Percentiles rank a stretch among this genome's conserved stretches.
Conservation (phyloP, 352 stramenopile genomes). For the Pythium biforme region DNA sequence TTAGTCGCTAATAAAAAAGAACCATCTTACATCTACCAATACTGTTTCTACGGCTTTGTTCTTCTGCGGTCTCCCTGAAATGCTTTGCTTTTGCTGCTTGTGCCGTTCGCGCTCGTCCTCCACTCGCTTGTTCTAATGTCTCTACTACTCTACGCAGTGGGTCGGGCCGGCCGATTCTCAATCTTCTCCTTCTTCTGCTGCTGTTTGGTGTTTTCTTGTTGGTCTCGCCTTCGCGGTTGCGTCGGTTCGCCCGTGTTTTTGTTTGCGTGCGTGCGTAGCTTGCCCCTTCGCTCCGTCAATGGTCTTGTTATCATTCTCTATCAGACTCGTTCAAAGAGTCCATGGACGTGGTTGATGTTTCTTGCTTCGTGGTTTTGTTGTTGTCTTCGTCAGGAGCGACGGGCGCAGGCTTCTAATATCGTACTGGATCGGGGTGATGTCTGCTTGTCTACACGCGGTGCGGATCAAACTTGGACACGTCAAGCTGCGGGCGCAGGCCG, state of each 20-base stretch:
- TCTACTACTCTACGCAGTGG: constrained; percentile 27
- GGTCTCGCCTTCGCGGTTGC: constrained; percentile 1
- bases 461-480: constrained; percentile 81
- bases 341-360: constrained; percentile 10
- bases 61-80: constrained; percentile 5
- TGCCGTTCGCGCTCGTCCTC: too few relatives aligned
- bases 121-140: constrained; percentile 22
- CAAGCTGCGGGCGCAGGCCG: constrained; percentile 67
- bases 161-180: background rate
- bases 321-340: constrained; percentile 21
- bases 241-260: constrained; percentile 1
- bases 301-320: constrained; percentile 17
- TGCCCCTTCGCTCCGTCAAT: background rate
- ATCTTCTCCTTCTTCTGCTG: constrained; percentile 8
- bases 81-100: too few relatives aligned
- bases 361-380: background rate
- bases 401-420: constrained; percentile 6
- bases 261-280: background rate
- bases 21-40: constrained; percentile 18
- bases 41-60: constrained; percentile 9
- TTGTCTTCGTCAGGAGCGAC: constrained; percentile 9
- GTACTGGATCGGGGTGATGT: background rate
- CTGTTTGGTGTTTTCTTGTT: background rate
- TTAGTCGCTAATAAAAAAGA: constrained; percentile 16
- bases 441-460: constrained; percentile 47